A percentile compares a stretch with the other conserved stretches of the same genome.
Conservation (phyloP, 116 monocot species). For the Papilionanthe hybrid region DNA sequence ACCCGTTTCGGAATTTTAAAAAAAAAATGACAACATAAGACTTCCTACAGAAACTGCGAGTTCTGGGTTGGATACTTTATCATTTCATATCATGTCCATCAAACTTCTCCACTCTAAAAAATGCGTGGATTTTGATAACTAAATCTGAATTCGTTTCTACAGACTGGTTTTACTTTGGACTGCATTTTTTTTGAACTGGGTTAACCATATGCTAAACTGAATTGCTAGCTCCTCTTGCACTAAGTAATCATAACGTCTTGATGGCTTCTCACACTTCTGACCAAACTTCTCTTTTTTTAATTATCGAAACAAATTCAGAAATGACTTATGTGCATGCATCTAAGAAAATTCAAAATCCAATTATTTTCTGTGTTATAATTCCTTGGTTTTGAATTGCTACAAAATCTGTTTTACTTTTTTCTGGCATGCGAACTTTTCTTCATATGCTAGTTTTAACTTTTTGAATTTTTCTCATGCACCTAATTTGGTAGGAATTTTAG, state of each 20-base stretch:
- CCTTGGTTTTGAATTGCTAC: too few relatives aligned
- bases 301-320: too few relatives aligned
- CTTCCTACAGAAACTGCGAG: constrained; percentile 2
- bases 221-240: neutral
- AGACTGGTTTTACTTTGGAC: neutral
- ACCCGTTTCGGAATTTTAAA: neutral
- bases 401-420: neutral
- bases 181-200: neutral
- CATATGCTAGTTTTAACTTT: neutral
- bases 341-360: too few relatives aligned
- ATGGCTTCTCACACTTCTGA: too few relatives aligned
- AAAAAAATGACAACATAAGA: neutral
- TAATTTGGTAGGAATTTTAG: neutral
- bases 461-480: neutral
- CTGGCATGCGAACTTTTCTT: neutral
- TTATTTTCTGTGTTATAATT: too few relatives aligned
- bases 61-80: neutral
- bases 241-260: too few relatives aligned
- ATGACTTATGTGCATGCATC: too few relatives aligned
- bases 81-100: neutral
- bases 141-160: neutral
- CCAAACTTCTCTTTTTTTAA: too few relatives aligned
- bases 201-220: neutral
- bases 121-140: neutral
- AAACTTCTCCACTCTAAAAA: neutral